phyloP scores from a whole-genome alignment of 2,329 filamentous ascomycete species.

The Blastomyces gilchristii region DNA sequence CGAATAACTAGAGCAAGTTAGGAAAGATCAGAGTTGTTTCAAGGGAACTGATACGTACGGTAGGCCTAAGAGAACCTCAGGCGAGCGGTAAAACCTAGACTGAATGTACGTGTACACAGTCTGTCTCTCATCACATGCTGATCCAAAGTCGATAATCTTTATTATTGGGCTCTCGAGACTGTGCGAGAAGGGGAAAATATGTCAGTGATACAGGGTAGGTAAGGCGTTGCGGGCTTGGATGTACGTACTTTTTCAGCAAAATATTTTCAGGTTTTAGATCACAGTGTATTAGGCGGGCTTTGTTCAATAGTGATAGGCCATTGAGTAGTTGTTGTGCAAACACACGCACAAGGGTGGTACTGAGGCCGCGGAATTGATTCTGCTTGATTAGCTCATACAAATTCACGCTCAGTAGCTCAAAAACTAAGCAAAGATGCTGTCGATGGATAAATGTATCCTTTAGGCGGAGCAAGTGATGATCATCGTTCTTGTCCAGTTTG shows the following conservation, averaged over 20 bases:
- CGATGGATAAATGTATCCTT: conserved; percentile 98
- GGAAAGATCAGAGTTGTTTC: neutral
- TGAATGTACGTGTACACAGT: conserved; percentile 99
- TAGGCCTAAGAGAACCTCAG: conserved; percentile 86
- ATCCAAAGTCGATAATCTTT: conserved; percentile 99
- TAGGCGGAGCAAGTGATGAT: conserved; percentile 85
- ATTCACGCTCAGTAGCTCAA: conserved; percentile 93
- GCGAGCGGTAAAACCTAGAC: conserved; percentile 93
- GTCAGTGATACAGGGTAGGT: conserved; percentile 6
- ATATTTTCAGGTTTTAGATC: conserved; percentile 98
- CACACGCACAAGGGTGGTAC: conserved; percentile 90
- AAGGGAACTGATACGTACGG: conserved; percentile 42
- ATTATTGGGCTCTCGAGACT: conserved; percentile 95
- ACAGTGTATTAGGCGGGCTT: conserved; percentile 93
- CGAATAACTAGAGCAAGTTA: conserved; percentile 53
- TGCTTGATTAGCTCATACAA: conserved; percentile 98
- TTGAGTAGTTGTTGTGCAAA: conserved; percentile 96
- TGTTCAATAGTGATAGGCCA: conserved; percentile 82
- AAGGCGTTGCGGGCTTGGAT: conserved; percentile 11
- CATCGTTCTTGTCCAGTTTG: conserved; percentile 98
- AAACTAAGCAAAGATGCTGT: conserved; percentile 92
- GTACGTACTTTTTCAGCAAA: conserved; percentile 70
- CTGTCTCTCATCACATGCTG: conserved; percentile 93
- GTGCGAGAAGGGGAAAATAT: conserved; percentile 1
- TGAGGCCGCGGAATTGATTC: conserved; percentile 94